Percentiles rank a stretch among this genome's conserved stretches.
Conservation (phyloP, 2,329 filamentous ascomycete species). For the Acrocalymma vagum region DNA sequence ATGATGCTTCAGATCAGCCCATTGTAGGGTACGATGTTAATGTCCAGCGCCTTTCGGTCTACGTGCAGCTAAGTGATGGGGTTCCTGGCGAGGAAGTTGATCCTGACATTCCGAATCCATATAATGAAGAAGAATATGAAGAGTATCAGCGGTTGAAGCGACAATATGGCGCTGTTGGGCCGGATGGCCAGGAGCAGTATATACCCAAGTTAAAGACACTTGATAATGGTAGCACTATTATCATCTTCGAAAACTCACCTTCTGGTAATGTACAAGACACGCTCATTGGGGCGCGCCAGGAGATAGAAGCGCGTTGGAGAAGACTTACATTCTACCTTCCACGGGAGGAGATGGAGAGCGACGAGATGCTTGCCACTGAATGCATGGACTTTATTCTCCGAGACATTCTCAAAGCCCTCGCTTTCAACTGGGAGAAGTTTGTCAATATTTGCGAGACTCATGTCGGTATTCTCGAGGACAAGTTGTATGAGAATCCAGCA, state of each 20-base stretch:
- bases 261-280: constrained; percentile 59
- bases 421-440: constrained; percentile 56
- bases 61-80: constrained; percentile 59
- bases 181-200: constrained; percentile 42
- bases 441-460: constrained; percentile 57
- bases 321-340: constrained; percentile 60
- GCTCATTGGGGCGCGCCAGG: constrained; percentile 58
- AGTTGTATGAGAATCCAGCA: constrained; percentile 62
- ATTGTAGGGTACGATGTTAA: constrained; percentile 59
- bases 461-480: constrained; percentile 54
- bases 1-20: constrained; percentile 53
- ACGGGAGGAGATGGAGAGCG: constrained; percentile 52
- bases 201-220: constrained; percentile 53
- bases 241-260: constrained; percentile 62
- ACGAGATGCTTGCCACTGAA: constrained; percentile 54
- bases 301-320: constrained; percentile 63
- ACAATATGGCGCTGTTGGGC: constrained; percentile 36
- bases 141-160: constrained; percentile 42
- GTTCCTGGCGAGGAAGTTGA: constrained; percentile 47
- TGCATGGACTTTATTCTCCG: constrained; percentile 61
- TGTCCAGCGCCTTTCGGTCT: constrained; percentile 59
- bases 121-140: constrained; percentile 47
- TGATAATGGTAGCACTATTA: constrained; percentile 60
- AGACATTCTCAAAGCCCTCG: constrained; percentile 59
- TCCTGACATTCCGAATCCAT: constrained; percentile 56